These are phyloP conservation scores for Monilinia polystroma DNA, from an alignment of 2,329 filamentous ascomycete species.

Conservation along the genomic window DNA sequence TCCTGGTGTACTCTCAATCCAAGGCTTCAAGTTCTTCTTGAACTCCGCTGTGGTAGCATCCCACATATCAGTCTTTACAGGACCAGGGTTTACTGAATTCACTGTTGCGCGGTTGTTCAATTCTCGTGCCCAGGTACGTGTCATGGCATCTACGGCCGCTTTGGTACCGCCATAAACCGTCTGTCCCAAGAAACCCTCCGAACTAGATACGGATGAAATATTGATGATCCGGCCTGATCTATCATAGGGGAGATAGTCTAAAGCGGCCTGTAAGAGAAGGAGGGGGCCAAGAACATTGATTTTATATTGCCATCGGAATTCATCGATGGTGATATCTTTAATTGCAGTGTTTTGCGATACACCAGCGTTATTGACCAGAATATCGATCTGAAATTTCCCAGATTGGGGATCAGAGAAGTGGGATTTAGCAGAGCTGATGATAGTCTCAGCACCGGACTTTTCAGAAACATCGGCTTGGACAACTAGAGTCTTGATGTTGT, in stretches of 20 bases:
- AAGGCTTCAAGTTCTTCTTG: constrained; percentile 57
- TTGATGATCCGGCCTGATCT: constrained; percentile 65
- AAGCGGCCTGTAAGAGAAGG: constrained; percentile 70
- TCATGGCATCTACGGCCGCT: constrained; percentile 67
- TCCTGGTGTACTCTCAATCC: constrained; percentile 63
- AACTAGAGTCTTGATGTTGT: constrained; percentile 59
- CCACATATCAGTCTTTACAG: constrained; percentile 68
- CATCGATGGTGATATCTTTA: constrained; percentile 58
- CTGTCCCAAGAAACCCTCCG: constrained; percentile 52
- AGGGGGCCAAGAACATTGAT: constrained; percentile 82
- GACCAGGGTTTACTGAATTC: constrained; percentile 65
- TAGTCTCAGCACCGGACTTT: constrained; percentile 56
- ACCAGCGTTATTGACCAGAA: constrained; percentile 86
- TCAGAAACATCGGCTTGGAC: constrained; percentile 72
- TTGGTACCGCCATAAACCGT: constrained; percentile 66
- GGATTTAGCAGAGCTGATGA: constrained; percentile 58
- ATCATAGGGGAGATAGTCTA: constrained; percentile 67
- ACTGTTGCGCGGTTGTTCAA: constrained; percentile 61
- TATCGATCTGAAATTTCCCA: constrained; percentile 66
- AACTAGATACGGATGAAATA: constrained; percentile 57
- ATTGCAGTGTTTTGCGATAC: constrained; percentile 63
- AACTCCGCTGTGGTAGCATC: constrained; percentile 55
- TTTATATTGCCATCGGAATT: constrained; percentile 71
- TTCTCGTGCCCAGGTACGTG: constrained; percentile 65
- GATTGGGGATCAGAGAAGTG: constrained; percentile 53